phyloP scores from a whole-genome alignment of 345 rosid genomes.

The Salix udensis region DNA sequence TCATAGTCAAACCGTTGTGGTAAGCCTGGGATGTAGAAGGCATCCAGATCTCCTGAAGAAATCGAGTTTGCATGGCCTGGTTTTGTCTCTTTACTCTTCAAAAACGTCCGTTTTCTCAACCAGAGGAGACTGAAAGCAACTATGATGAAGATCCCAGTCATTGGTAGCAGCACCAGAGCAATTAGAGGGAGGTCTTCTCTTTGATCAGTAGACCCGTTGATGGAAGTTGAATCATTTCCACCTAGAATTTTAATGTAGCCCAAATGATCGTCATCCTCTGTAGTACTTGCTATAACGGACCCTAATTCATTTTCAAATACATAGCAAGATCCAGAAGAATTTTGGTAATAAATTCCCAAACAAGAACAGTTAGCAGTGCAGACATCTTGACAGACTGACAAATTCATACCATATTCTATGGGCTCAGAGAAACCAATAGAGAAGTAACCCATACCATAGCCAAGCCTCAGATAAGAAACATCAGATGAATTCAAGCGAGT shows the following conservation, averaged over 20 bases:
- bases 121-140: slow-evolving; percentile 42
- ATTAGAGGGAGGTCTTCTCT: slow-evolving; percentile 40
- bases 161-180: slow-evolving; percentile 66
- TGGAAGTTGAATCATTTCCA: slow-evolving; percentile 22
- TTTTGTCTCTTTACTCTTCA: slow-evolving; percentile 31
- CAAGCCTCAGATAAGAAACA: slow-evolving; percentile 44
- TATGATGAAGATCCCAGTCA: slow-evolving; percentile 42
- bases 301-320: slow-evolving; percentile 52
- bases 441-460: slow-evolving; percentile 54
- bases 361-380: slow-evolving; percentile 69
- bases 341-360: slow-evolving; percentile 55
- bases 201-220: slow-evolving; percentile 17
- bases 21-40: slow-evolving; percentile 57
- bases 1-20: slow-evolving; percentile 22
- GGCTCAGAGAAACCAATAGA: slow-evolving; percentile 50
- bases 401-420: slow-evolving; percentile 32
- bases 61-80: slow-evolving; percentile 22
- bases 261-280: slow-evolving; percentile 25
- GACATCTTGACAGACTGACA: slow-evolving; percentile 49
- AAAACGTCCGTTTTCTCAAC: slow-evolving; percentile 51
- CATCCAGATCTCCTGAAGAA: slow-evolving; percentile 63
- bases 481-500: slow-evolving; percentile 31
- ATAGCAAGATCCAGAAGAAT: slow-evolving; percentile 68
- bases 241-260: slow-evolving; percentile 52
- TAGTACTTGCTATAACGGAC: slow-evolving; percentile 43